A percentile compares a stretch with the other conserved stretches of the same genome.
These are phyloP conservation scores for Botrytis porri DNA, from an alignment of 2,329 filamentous ascomycete species.

Conservation along the genomic window DNA sequence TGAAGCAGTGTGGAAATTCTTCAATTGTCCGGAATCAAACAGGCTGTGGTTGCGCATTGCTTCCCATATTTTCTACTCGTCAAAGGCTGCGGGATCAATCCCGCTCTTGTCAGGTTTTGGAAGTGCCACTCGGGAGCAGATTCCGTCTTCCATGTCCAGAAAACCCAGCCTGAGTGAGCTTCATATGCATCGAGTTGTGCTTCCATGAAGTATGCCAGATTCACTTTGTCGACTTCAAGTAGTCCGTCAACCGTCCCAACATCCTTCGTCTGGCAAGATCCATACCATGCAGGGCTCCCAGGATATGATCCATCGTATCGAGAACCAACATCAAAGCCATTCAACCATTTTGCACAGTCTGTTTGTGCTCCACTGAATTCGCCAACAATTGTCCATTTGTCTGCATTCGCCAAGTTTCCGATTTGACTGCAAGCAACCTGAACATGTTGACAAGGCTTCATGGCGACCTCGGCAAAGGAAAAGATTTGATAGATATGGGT, in stretches of 20 bases:
- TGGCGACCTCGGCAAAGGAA: conserved; percentile 38
- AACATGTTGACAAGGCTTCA: conserved; percentile 43
- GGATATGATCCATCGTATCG: conserved; percentile 46
- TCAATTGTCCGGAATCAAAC: conserved; percentile 34
- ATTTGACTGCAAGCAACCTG: conserved; percentile 42
- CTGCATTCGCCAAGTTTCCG: conserved; percentile 37
- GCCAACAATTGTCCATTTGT: conserved; percentile 42
- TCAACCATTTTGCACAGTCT: conserved; percentile 47
- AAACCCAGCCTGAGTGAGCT: conserved; percentile 41
- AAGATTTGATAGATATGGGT: conserved; percentile 47
- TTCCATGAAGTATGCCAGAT: conserved; percentile 43
- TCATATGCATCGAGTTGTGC: conserved; percentile 46
- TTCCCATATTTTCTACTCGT: conserved; percentile 33
- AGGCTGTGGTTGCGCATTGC: conserved; percentile 33
- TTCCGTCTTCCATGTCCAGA: conserved; percentile 46
- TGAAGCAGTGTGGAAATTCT: not conserved
- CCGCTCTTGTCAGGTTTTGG: conserved; percentile 41
- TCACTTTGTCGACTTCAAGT: conserved; percentile 39
- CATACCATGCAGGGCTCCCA: conserved; percentile 37
- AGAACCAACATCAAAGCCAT: conserved; percentile 59
- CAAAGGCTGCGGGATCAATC: conserved; percentile 41
- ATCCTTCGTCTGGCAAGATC: conserved; percentile 43
- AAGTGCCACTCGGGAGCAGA: conserved; percentile 44
- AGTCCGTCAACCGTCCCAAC: conserved; percentile 46
- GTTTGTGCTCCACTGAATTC: conserved; percentile 46